Base-by-base conservation (phyloP, 2,329 filamentous ascomycete genomes). In the Alternaria rosae region DNA sequence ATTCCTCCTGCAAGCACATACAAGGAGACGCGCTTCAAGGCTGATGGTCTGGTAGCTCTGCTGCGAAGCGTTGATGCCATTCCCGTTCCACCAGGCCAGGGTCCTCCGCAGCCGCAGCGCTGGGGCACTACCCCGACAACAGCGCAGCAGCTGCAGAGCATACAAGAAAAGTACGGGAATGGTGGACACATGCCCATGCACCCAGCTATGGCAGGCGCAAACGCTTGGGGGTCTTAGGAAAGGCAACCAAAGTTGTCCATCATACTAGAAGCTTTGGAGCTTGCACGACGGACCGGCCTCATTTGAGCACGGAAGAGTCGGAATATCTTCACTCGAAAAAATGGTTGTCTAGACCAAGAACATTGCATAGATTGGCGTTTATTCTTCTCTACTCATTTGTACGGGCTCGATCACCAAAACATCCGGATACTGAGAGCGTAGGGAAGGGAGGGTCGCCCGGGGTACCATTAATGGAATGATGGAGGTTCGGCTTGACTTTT, bases 1-100 rank as follows among this genome's bases (percentile, higher is more conserved):
- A 89, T 96, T 12, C 93, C 93, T 0, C 84, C 88, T 1, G 86
- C 91, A 1, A 87, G 91, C 23, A 85, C 87, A 8, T 97, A 96
- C 79, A 88, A 89, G 55, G 87, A 88, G 20, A 86, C 88, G 41
- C 86, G 88, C 11, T 90, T 97, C 70, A 91, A 87, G 65, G 82
- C 93, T 0, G 83, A 88, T 32, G 89, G 86, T 61, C 84, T 97
- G 81, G 90, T 95, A 7, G 86, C 88, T 30, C 83, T 97, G 42
- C 83, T 99, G 21, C 86, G 89, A 30, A 85, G 88, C 56, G 69
- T 73, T 5, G 53, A 67, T 1, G 58, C 65, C 9, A 70, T 75
- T 13, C 62, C 70, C 2, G 47, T 68, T 17, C 69, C 71, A 35
- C 48, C 62, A 2, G 65, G 59, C n/a, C 59, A 61, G 38, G 48